A percentile compares a stretch with the other conserved stretches of the same genome.
Evolutionary conservation across 306 rosid genomes (phyloP).

Genomic region (Carpinus viminea): DNA sequence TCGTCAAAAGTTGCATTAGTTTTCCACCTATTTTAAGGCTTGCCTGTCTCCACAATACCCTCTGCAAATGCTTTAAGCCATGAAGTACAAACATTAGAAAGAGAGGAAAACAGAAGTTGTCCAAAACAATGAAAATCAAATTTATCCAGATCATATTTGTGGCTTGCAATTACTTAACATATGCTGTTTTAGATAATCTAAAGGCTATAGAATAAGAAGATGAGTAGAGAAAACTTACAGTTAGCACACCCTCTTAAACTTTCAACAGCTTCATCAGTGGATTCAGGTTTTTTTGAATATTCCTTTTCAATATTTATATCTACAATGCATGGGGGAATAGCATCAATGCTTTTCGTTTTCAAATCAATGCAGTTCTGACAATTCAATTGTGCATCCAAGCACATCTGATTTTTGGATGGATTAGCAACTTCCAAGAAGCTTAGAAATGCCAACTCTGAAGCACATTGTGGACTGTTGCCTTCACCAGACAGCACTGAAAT

Average conservation of each 20-base stretch:
- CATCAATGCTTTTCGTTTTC: conserved; percentile 46
- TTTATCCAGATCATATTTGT: not conserved
- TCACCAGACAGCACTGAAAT: conserved; percentile 59
- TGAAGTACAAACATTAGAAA: conserved; percentile 15
- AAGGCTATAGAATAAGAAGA: conserved; percentile 24
- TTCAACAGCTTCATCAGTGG: conserved; percentile 58
- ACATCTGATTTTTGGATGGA: conserved; percentile 50
- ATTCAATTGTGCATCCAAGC: conserved; percentile 48
- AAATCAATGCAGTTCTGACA: conserved; percentile 64
- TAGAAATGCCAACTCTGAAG: conserved; percentile 56
- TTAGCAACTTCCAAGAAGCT: conserved; percentile 63
- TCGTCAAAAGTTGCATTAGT: conserved; percentile 54
- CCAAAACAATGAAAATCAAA: not conserved
- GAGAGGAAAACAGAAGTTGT: conserved; percentile 6
- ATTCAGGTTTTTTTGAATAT: conserved; percentile 47
- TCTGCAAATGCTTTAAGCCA: conserved; percentile 58
- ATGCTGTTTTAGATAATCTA: conserved; percentile 5
- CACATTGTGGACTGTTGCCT: conserved; percentile 42
- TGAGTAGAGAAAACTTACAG: conserved; percentile 51
- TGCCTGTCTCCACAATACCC: conserved; percentile 66
- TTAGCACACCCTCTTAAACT: conserved; percentile 51
- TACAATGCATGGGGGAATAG: conserved; percentile 59
- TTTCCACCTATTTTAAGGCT: conserved; percentile 59
- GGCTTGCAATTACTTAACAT: not conserved
- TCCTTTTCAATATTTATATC: conserved; percentile 61